Evolutionary conservation across 2,329 filamentous ascomycete genomes (phyloP).

Genomic region (Dactylonectria macrodidyma): DNA sequence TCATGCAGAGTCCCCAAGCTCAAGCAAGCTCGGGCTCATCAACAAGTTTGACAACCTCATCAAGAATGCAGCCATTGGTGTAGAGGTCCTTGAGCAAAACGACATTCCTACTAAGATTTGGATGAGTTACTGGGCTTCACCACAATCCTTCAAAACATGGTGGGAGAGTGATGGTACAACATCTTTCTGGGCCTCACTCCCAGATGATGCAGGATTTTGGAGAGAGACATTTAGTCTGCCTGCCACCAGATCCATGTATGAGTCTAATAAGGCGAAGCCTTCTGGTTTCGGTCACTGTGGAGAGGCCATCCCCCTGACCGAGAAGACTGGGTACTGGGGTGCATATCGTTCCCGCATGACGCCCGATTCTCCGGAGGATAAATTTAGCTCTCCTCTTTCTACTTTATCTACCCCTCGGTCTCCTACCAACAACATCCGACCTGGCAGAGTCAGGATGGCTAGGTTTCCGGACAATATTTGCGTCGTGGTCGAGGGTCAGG

Average conservation of each 20-base stretch:
- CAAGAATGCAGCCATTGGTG: slow-evolving; percentile 12
- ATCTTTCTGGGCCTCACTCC: slow-evolving; percentile 27
- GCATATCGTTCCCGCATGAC: slow-evolving; percentile 27
- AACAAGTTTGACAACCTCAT: slow-evolving; percentile 10
- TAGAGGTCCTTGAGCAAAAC: slow-evolving; percentile 23
- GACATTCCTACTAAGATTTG: slow-evolving; percentile 18
- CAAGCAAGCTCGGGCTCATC: slow-evolving; percentile 14
- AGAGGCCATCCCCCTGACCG: slow-evolving; percentile 20
- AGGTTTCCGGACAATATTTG: slow-evolving; percentile 23
- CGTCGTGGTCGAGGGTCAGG: slow-evolving; percentile 21
- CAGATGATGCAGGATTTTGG: slow-evolving; percentile 32
- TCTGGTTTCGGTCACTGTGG: slow-evolving; percentile 26
- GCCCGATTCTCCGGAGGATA: slow-evolving; percentile 15
- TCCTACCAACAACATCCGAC: neutral
- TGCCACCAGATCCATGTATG: slow-evolving; percentile 23
- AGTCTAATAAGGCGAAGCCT: slow-evolving; percentile 4
- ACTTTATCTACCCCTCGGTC: slow-evolving; percentile 2
- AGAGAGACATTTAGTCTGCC: slow-evolving; percentile 28
- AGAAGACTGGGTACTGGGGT: slow-evolving; percentile 28
- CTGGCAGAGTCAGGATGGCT: slow-evolving; percentile 4
- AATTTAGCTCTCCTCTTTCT: slow-evolving; percentile 7
- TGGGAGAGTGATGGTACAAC: slow-evolving; percentile 5
- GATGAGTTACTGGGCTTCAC: slow-evolving; percentile 23
- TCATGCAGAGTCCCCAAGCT: slow-evolving; percentile 8
- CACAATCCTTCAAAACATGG: slow-evolving; percentile 18